These are phyloP conservation scores for Populus hybrid DNA, from an alignment of 441 rosid genomes.

Conservation along the genomic window DNA sequence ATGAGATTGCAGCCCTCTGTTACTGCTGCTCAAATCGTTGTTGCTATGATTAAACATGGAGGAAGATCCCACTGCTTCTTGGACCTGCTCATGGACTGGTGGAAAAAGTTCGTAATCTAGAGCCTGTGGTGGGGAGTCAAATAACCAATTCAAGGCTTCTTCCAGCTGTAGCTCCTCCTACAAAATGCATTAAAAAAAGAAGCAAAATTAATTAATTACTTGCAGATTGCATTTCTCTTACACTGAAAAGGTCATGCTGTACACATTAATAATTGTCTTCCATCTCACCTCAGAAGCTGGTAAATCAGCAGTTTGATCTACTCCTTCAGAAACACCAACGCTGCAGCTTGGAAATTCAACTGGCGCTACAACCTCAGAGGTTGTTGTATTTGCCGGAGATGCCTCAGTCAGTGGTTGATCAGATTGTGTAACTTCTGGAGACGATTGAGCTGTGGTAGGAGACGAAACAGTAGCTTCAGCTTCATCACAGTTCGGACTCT, in stretches of 20 bases:
- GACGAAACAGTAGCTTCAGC: constrained; percentile 36
- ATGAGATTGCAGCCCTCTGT: constrained; percentile 20
- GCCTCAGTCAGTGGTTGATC: constrained; percentile 38
- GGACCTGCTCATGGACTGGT: constrained; percentile 39
- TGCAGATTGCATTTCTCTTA: not conserved
- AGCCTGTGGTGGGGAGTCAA: constrained; percentile 24
- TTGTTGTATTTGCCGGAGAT: constrained; percentile 25
- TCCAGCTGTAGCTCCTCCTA: constrained; percentile 32
- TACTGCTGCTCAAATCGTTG: constrained; percentile 4
- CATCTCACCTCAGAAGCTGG: constrained; percentile 38
- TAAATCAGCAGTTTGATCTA: constrained; percentile 22
- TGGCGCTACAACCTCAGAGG: constrained; percentile 10
- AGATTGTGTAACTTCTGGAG: constrained; percentile 32
- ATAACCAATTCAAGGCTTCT: constrained; percentile 28
- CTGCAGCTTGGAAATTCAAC: constrained; percentile 17
- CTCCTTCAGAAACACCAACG: constrained; percentile 15
- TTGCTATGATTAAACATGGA: constrained; percentile 19
- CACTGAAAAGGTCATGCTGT: not conserved
- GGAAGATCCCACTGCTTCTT: constrained; percentile 39
- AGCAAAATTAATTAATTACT: not conserved
- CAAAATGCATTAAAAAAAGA: constrained; percentile 10
- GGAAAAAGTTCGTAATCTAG: constrained; percentile 38
- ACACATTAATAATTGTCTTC: not conserved
- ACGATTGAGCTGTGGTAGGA: constrained; percentile 9
- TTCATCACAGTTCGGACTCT: constrained; percentile 35